These are phyloP conservation scores for Cystobasidium tubakii DNA, from an alignment of 768 basidiomycete genomes.

Conservation along the genomic window DNA sequence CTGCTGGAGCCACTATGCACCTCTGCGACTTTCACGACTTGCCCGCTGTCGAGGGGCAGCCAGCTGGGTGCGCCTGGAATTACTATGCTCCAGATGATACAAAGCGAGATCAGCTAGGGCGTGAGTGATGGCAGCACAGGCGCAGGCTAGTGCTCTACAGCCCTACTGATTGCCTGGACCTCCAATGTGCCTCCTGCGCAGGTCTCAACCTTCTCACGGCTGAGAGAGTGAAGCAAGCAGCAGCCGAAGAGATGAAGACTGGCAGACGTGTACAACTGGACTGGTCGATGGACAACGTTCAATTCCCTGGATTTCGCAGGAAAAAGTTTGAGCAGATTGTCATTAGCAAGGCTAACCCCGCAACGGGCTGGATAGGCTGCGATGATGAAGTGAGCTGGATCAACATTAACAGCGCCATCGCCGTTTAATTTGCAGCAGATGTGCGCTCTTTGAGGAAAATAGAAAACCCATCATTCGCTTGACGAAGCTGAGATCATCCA, in stretches of 20 bases:
- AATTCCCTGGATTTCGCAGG: conserved; percentile 21
- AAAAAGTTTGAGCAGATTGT: conserved; percentile 20
- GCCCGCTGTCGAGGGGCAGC: conserved; percentile 30
- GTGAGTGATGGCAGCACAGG: neutral
- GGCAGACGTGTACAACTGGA: conserved; percentile 37
- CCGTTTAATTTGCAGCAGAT: no score
- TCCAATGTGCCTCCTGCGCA: neutral
- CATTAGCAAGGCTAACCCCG: conserved; percentile 13
- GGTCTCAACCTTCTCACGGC: conserved; percentile 38
- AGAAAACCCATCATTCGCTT: no score
- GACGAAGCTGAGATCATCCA: no score
- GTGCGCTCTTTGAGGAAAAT: no score
- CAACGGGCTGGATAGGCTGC: conserved; percentile 13
- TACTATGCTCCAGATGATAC: conserved; percentile 5
- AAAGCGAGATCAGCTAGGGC: conserved; percentile 27
- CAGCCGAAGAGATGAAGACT: conserved; percentile 35
- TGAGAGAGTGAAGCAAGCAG: conserved; percentile 35
- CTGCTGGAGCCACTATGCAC: neutral
- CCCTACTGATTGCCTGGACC: no score
- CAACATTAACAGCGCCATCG: no score
- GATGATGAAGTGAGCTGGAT: conserved; percentile 31
- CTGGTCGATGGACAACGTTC: conserved; percentile 30
- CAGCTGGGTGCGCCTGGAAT: conserved; percentile 35
- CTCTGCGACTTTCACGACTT: conserved; percentile 32
- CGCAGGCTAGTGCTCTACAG: no score